Conservation (phyloP, 768 basidiomycete species). For the Xerocomus brunneocitrinus region DNA sequence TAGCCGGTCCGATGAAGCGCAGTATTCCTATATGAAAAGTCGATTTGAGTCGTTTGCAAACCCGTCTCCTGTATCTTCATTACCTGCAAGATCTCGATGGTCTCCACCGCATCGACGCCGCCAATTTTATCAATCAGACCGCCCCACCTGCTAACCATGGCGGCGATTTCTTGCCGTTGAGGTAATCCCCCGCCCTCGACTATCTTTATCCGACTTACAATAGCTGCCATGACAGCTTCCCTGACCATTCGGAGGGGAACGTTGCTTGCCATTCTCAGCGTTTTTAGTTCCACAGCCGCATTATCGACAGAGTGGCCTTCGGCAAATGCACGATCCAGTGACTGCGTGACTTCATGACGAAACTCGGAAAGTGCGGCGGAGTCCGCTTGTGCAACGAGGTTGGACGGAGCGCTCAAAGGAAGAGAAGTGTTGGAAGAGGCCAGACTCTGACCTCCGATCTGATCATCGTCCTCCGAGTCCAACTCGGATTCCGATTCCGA, state of each 20-base stretch:
- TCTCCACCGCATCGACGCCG: conserved; percentile 78
- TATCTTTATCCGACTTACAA: conserved; percentile 69
- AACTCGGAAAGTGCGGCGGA: conserved; percentile 64
- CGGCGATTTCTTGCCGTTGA: conserved; percentile 63
- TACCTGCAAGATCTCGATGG: conserved; percentile 75
- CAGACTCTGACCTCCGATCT: conserved; percentile 29
- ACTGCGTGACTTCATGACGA: conserved; percentile 68
- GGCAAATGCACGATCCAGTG: conserved; percentile 86
- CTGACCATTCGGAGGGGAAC: conserved; percentile 82
- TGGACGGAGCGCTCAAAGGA: conserved; percentile 37
- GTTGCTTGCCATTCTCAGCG: conserved; percentile 94
- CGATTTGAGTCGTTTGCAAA: neutral
- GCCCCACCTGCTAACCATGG: conserved; percentile 76
- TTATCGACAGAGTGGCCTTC: conserved; percentile 92
- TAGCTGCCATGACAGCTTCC: conserved; percentile 81
- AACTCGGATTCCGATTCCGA: conserved; percentile 40
- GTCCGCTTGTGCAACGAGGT: conserved; percentile 35
- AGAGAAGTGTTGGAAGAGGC: conserved; percentile 49
- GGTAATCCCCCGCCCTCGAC: conserved; percentile 49
- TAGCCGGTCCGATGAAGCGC: conserved; percentile 57
- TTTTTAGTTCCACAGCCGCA: conserved; percentile 91
- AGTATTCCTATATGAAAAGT: conserved; percentile 48
- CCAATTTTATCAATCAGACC: conserved; percentile 75
- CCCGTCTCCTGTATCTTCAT: neutral
- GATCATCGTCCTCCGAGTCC: conserved; percentile 40